Conservation (phyloP, 2,329 filamentous ascomycete genomes). For the Hymenoscyphus fraxineus region DNA sequence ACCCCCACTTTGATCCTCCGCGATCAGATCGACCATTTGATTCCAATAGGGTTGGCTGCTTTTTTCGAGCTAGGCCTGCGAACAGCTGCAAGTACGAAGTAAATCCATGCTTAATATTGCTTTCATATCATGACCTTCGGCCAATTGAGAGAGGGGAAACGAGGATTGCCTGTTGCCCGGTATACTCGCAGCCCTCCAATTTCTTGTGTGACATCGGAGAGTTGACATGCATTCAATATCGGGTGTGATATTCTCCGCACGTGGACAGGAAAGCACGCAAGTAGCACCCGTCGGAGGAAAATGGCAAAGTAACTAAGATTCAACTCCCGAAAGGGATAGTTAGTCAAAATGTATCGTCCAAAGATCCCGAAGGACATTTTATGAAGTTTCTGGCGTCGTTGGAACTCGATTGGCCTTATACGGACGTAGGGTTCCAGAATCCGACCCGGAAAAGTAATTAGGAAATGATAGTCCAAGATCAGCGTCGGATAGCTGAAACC, state of each 20-base stretch:
- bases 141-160: neutral
- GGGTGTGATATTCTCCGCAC: neutral
- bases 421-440: neutral
- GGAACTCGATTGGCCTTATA: neutral
- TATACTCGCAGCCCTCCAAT: neutral
- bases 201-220: neutral
- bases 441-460: neutral
- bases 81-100: neutral
- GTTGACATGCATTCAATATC: conserved; percentile 1
- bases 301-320: neutral
- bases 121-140: neutral
- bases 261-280: neutral
- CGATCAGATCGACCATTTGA: neutral
- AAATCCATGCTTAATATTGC: neutral
- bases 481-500: neutral
- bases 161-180: neutral
- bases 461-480: neutral
- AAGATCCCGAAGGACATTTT: neutral
- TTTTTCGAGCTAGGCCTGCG: neutral
- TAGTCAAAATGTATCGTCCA: neutral
- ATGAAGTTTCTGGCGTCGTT: neutral
- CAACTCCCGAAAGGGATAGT: neutral
- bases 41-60: neutral
- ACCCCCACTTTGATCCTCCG: neutral
- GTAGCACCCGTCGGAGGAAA: neutral